phyloP scores from a whole-genome alignment of 192 early-diverging fungal genomes.

The Rhizophagus clarus region DNA sequence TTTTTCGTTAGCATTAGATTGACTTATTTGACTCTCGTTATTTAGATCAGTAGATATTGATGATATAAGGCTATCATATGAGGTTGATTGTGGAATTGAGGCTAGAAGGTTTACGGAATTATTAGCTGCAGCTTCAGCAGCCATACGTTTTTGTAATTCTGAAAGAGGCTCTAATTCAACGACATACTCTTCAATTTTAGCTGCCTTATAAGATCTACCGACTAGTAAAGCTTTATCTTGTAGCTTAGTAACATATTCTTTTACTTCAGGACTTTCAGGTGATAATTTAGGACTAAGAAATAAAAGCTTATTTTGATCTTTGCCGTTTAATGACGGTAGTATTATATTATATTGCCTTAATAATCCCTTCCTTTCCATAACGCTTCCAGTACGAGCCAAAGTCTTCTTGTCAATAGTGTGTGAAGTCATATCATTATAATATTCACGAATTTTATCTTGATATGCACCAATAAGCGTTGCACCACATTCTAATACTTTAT shows the following conservation, averaged over 20 bases:
- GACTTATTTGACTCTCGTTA: not conserved
- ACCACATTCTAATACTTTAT: constrained; percentile 42
- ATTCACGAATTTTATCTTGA: constrained; percentile 34
- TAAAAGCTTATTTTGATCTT: constrained; percentile 37
- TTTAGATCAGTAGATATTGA: not conserved
- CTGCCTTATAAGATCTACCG: constrained; percentile 36
- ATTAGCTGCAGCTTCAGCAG: constrained; percentile 22
- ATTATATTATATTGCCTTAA: constrained; percentile 46
- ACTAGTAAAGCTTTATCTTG: constrained; percentile 41
- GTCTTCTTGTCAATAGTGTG: constrained; percentile 60
- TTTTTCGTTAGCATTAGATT: not conserved
- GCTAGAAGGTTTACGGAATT: constrained; percentile 1
- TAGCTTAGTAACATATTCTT: constrained; percentile 47
- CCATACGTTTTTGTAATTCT: constrained; percentile 44
- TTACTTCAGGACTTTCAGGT: constrained; percentile 41
- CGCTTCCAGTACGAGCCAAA: constrained; percentile 44
- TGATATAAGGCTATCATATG: not conserved
- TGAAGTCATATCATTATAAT: constrained; percentile 21
- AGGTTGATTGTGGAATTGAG: not conserved
- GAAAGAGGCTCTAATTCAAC: constrained; percentile 46
- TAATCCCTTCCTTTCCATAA: constrained; percentile 48
- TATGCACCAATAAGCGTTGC: constrained; percentile 36
- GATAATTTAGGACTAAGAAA: constrained; percentile 49
- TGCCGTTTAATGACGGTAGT: constrained; percentile 52
- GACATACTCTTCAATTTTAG: constrained; percentile 30